These are phyloP conservation scores for Pichia gijzeniarum DNA, from an alignment of 805 yeast genomes.

Conservation along the genomic window DNA sequence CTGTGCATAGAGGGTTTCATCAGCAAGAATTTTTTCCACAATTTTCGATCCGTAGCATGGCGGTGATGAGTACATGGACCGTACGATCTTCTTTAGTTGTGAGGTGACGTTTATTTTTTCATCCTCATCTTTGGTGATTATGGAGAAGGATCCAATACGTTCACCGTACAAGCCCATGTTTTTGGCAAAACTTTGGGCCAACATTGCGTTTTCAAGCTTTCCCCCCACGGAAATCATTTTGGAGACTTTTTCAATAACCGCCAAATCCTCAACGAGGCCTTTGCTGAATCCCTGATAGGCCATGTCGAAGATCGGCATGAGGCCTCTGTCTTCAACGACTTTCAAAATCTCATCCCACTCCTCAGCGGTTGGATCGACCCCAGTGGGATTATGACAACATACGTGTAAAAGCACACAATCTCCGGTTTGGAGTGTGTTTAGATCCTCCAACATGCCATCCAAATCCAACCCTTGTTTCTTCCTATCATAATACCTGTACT, in stretches of 20 bases:
- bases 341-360: slow-evolving; percentile 77
- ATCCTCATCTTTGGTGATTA: slow-evolving; percentile 50
- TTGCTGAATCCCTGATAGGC: slow-evolving; percentile 96
- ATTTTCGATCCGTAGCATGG: slow-evolving; percentile 92
- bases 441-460: slow-evolving; percentile 54
- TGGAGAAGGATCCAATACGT: slow-evolving; percentile 78
- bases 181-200: slow-evolving; percentile 91
- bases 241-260: slow-evolving; percentile 37
- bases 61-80: slow-evolving; percentile 89
- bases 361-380: slow-evolving; percentile 77
- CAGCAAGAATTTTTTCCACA: slow-evolving; percentile 68
- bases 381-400: slow-evolving; percentile 97
- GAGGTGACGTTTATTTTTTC: slow-evolving; percentile 47
- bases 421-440: slow-evolving; percentile 49
- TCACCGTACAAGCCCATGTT: slow-evolving; percentile 96
- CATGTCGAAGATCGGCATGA: slow-evolving; percentile 82
- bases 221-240: slow-evolving; percentile 38
- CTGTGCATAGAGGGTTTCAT: slow-evolving; percentile 50
- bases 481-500: slow-evolving; percentile 68
- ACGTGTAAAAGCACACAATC: slow-evolving; percentile 78
- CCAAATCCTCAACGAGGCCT: slow-evolving; percentile 70
- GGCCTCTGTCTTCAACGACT: slow-evolving; percentile 47
- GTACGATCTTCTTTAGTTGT: slow-evolving; percentile 70
- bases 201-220: slow-evolving; percentile 44
- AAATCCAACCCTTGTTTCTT: slow-evolving; percentile 57